Evolutionary conservation across 2,329 filamentous ascomycete genomes (phyloP).

Genomic region (Colletotrichum ledebouriae): DNA sequence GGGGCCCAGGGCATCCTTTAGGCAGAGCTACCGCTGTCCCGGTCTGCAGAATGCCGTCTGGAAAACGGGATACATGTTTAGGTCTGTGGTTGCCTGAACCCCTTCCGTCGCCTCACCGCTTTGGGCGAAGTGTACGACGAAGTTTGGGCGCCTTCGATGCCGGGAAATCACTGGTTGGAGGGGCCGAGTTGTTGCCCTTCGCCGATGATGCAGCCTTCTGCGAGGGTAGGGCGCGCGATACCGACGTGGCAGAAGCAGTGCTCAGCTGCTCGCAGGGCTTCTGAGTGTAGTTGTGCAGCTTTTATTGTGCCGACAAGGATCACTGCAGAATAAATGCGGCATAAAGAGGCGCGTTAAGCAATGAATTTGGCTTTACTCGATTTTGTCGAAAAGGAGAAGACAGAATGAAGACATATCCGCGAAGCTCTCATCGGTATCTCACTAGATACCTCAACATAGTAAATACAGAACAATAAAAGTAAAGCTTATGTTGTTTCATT

Average conservation of each 20-base stretch:
- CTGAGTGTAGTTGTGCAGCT: neutral
- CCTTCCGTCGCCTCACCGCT: slow-evolving; percentile 26
- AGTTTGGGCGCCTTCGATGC: neutral
- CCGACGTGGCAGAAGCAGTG: slow-evolving; percentile 9
- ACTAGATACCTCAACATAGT: too few relatives aligned
- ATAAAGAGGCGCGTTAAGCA: neutral
- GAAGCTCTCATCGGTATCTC: too few relatives aligned
- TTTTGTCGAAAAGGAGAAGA: neutral
- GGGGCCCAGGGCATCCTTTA: slow-evolving; percentile 7
- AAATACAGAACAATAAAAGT: neutral
- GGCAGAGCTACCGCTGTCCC: slow-evolving; percentile 21
- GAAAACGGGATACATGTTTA: neutral
- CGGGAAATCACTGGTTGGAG: neutral
- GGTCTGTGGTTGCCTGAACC: neutral
- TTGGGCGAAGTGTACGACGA: neutral
- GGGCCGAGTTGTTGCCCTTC: neutral
- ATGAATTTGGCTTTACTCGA: neutral
- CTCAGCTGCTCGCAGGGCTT: neutral
- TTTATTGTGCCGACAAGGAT: neutral
- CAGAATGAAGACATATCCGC: too few relatives aligned
- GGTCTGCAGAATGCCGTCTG: slow-evolving; percentile 27
- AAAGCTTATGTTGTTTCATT: neutral
- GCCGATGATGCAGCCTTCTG: slow-evolving; percentile 10
- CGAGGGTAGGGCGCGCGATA: neutral
- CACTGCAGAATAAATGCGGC: neutral